These are phyloP conservation scores for Podila minutissima DNA, from an alignment of 192 early-diverging fungal genomes.

Conservation along the genomic window DNA sequence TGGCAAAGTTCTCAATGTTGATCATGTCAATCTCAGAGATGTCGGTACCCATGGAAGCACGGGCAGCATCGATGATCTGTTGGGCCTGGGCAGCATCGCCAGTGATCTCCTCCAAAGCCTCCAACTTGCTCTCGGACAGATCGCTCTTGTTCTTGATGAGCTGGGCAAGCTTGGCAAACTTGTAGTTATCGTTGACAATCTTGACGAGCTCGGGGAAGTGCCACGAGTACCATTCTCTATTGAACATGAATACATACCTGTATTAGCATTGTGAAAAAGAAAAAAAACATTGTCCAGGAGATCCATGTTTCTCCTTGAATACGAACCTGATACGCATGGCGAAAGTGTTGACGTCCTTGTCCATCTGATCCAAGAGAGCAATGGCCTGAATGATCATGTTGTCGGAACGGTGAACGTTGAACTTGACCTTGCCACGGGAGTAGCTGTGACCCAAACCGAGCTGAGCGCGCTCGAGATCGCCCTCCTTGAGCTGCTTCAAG, in stretches of 20 bases:
- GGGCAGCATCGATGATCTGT: slow-evolving; percentile 93
- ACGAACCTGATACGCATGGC: slow-evolving; percentile 81
- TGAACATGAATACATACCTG: neutral
- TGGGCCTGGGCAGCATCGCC: slow-evolving; percentile 84
- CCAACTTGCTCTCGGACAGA: slow-evolving; percentile 79
- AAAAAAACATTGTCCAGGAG: too few relatives aligned
- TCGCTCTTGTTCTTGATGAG: slow-evolving; percentile 92
- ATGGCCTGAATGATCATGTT: slow-evolving; percentile 94
- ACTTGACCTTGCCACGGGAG: slow-evolving; percentile 99
- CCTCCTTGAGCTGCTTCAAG: slow-evolving; percentile 88
- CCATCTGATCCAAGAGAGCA: slow-evolving; percentile 90
- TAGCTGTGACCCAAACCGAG: slow-evolving; percentile 98
- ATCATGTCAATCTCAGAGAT: slow-evolving; percentile 95
- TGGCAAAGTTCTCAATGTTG: slow-evolving; percentile 95
- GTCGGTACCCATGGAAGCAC: slow-evolving; percentile 98
- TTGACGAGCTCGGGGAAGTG: slow-evolving; percentile 99
- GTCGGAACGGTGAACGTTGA: slow-evolving; percentile 98
- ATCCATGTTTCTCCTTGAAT: neutral
- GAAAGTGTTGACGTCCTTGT: slow-evolving; percentile 97
- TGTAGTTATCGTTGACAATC: slow-evolving; percentile 93
- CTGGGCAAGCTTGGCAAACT: slow-evolving; percentile 91
- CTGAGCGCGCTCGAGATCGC: slow-evolving; percentile 93
- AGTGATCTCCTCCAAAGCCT: slow-evolving; percentile 82
- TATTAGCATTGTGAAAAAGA: too few relatives aligned
- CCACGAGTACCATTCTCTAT: slow-evolving; percentile 99